Evolutionary conservation across 192 early-diverging fungal genomes (phyloP).

Genomic region (Umbelopsis sp.): DNA sequence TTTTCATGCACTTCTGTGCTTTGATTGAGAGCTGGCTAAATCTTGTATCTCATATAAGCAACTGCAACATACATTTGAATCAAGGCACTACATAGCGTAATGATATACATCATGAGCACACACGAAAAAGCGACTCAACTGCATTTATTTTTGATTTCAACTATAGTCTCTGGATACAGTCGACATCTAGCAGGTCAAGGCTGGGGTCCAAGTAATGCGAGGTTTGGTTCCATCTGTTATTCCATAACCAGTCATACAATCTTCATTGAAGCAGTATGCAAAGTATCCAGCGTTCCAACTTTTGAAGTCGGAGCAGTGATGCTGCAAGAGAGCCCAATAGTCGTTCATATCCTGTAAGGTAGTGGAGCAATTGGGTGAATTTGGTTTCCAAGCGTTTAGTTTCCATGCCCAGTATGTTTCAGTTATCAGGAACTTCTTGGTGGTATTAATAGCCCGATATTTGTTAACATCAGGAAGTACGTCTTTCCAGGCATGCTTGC

Average conservation of each 20-base stretch:
- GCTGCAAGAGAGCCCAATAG: constrained; percentile 8
- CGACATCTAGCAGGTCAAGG: not conserved
- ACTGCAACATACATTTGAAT: too few species aligned
- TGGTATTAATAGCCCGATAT: not conserved
- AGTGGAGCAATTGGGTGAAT: constrained; percentile 6
- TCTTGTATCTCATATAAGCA: too few species aligned
- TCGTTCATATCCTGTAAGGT: not conserved
- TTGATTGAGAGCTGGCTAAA: too few species aligned
- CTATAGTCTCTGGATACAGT: too few species aligned
- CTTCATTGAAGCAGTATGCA: constrained; percentile 17
- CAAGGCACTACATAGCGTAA: too few species aligned
- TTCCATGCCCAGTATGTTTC: constrained; percentile 13
- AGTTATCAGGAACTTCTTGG: constrained; percentile 9
- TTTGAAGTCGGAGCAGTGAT: constrained; percentile 4
- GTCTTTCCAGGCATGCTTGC: constrained; percentile 14
- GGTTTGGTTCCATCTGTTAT: constrained; percentile 7
- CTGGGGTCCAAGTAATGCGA: constrained; percentile 6
- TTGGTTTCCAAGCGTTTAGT: constrained; percentile 10
- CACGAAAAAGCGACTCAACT: too few species aligned
- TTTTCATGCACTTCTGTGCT: too few species aligned
- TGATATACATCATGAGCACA: too few species aligned
- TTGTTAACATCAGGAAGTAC: constrained; percentile 19
- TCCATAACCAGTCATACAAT: constrained; percentile 16
- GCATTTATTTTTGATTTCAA: too few species aligned
- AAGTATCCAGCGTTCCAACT: constrained; percentile 16